A percentile compares a stretch with the other conserved stretches of the same genome.
These are phyloP conservation scores for Pseudogymnoascus pannorum DNA, from an alignment of 2,329 filamentous ascomycete genomes.

Conservation along the genomic window DNA sequence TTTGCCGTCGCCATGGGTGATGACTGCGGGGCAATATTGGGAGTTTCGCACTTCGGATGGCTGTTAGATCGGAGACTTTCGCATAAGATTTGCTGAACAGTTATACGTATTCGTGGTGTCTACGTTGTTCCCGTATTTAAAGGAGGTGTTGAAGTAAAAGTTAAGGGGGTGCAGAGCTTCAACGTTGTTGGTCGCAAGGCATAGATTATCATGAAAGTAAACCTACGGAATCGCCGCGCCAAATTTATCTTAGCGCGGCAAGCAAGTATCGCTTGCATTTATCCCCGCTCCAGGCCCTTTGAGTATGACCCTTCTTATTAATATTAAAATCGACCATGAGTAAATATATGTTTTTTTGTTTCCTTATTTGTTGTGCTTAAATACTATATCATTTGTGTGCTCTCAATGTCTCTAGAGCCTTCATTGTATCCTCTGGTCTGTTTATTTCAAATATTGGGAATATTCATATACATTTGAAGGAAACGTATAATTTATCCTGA, in stretches of 20 bases:
- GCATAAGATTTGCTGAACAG: not conserved
- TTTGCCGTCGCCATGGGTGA: constrained; percentile 58
- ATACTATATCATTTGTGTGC: not conserved
- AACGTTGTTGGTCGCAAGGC: constrained; percentile 8
- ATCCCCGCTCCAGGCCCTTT: constrained; percentile 3
- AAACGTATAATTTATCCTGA: not conserved
- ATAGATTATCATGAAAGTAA: constrained; percentile 9
- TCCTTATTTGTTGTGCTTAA: no score
- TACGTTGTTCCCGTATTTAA: not conserved
- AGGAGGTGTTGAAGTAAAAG: not conserved
- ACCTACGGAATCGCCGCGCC: constrained; percentile 4
- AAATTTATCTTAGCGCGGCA: constrained; percentile 9
- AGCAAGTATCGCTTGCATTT: constrained; percentile 6
- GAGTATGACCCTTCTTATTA: not conserved
- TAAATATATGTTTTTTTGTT: no score
- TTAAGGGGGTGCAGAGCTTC: constrained; percentile 2
- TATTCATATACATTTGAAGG: not conserved
- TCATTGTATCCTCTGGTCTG: not conserved
- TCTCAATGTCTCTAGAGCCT: not conserved
- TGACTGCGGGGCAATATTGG: constrained; percentile 11
- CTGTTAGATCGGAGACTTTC: constrained; percentile 8
- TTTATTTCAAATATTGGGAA: not conserved
- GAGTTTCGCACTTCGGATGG: constrained; percentile 2
- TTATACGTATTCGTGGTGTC: not conserved
- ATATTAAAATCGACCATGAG: not conserved